Conservation (phyloP, 2,329 filamentous ascomycete genomes). For the Aspergillus fijiensis region DNA sequence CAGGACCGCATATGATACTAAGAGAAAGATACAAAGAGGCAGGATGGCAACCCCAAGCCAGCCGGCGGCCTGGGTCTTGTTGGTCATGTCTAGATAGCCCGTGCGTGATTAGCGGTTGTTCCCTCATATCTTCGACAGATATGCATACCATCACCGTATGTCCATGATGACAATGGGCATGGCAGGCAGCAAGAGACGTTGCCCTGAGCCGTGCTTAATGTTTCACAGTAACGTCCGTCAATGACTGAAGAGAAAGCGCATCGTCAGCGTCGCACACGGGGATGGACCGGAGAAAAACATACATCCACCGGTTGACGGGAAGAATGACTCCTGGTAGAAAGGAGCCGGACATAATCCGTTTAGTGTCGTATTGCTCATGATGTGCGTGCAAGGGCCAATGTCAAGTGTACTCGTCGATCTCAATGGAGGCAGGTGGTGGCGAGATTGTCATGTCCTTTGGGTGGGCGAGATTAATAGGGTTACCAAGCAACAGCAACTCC, state of each 20-base stretch:
- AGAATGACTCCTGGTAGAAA: slow-evolving; percentile 65
- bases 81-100: slow-evolving; percentile 46
- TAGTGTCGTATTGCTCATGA: slow-evolving; percentile 24
- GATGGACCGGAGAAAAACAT: slow-evolving; percentile 34
- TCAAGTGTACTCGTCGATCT: slow-evolving; percentile 4
- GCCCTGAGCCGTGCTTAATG: slow-evolving; percentile 42
- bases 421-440: slow-evolving; percentile 7
- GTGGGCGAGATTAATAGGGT: neutral
- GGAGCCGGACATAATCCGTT: slow-evolving; percentile 63
- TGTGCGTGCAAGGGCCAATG: slow-evolving; percentile 8
- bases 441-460: slow-evolving; percentile 17
- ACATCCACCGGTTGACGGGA: slow-evolving; percentile 66
- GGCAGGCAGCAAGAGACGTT: slow-evolving; percentile 77
- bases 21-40: slow-evolving; percentile 69
- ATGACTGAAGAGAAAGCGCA: slow-evolving; percentile 48
- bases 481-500: neutral
- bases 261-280: slow-evolving; percentile 26
- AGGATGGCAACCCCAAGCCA: slow-evolving; percentile 78
- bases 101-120: neutral
- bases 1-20: slow-evolving; percentile 75
- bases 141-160: slow-evolving; percentile 56
- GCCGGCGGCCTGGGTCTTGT: slow-evolving; percentile 67
- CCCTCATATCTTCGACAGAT: neutral
- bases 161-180: slow-evolving; percentile 81
- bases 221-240: slow-evolving; percentile 61